phyloP scores from a whole-genome alignment of 352 stramenopile species.

The Phytophthora pisi region DNA sequence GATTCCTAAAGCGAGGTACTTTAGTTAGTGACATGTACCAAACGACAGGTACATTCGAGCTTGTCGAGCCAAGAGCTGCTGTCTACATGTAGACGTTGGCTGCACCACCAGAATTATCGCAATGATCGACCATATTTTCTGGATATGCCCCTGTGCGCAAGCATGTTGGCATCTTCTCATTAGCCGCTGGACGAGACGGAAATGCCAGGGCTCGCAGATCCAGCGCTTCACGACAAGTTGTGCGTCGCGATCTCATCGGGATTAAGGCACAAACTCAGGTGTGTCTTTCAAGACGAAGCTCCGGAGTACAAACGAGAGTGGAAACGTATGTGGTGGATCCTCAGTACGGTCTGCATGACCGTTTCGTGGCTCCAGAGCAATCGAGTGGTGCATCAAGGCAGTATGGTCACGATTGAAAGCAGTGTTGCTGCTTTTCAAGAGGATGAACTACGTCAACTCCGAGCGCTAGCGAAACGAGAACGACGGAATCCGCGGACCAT shows the following conservation, averaged over 20 bases:
- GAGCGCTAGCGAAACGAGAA: neutral
- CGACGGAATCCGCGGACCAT: neutral
- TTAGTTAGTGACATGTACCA: neutral
- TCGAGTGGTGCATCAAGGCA: neutral
- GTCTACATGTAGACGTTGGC: too few relatives aligned
- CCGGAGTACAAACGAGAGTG: neutral
- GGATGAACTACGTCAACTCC: neutral
- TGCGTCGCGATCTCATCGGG: too few relatives aligned
- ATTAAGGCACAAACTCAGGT: too few relatives aligned
- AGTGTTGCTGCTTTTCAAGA: neutral
- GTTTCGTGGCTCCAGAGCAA: neutral
- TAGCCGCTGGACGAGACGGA: too few relatives aligned
- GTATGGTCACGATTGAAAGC: neutral
- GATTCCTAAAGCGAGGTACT: neutral
- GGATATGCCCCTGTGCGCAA: too few relatives aligned
- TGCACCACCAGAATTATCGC: too few relatives aligned
- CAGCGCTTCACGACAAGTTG: too few relatives aligned
- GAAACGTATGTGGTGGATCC: neutral
- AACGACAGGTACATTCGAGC: neutral
- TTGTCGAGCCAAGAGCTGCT: too few relatives aligned
- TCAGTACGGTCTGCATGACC: neutral
- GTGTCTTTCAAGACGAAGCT: neutral
- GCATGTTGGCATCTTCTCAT: too few relatives aligned
- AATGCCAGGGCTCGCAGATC: too few relatives aligned
- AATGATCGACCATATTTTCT: too few relatives aligned